Base-by-base conservation (phyloP, 2,329 filamentous ascomycete genomes). In the Colletotrichum phormii region DNA sequence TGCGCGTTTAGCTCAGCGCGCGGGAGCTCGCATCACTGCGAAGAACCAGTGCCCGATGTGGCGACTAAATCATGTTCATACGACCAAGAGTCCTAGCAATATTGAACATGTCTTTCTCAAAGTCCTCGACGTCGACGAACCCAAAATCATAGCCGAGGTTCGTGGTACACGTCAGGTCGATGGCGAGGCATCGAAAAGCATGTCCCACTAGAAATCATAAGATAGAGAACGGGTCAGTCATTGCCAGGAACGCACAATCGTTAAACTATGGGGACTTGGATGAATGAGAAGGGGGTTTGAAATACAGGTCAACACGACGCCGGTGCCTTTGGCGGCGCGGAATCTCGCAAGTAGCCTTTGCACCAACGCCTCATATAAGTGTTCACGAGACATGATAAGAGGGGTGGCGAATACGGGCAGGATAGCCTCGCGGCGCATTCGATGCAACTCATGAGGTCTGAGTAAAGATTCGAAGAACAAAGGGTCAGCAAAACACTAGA, bases 41-140 rank as follows among this genome's bases (percentile, higher is more conserved):
- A 58, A 58, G 26, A 58, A 33, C 54, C 54, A 58, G 54, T 58
- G 29, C 26, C 54, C 54, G 24, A 58, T 33, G 9, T 58, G 54
- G 9, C 54, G 54, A 11, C 26, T 58, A 8, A 8, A 58, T 58
- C 29, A 58, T 58, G 15, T 58, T 58, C 54, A 58, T 58, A 24
- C 54, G 54, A 11, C 54, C 54, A 5, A 58, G 9, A 8, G 54
- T 33, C 54, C 54, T 58, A 9, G 26, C 54, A 5, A 58, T 58
- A 12, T n/a, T 31, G 29, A 58, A 58, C 29, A 58, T 58, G 3
- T 58, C 54, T 12, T 29, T 26, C 18, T 35, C 54, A 58, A 58
- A 58, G 15, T 58, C 54, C 29, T 58, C 54, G 54, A 58, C 54
- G 54, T 58, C 54, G 24, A 58, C 54, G 18, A 58, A 58, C 13